Base-by-base conservation (phyloP, 805 yeast species). In the Candida qinlingensis region DNA sequence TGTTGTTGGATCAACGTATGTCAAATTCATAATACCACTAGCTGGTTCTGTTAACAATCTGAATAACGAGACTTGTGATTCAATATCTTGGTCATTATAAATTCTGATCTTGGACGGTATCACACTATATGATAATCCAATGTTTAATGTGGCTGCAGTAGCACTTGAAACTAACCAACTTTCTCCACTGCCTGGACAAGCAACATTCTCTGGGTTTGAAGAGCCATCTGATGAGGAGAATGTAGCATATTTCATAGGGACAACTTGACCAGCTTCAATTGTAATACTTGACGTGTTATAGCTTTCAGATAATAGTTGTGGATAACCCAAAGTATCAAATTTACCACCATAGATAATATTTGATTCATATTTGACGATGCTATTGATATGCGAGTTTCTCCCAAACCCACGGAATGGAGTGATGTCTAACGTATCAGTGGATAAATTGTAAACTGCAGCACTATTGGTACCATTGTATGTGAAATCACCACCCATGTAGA, bases 11-110 rank as follows among this genome's bases (percentile, higher is more conserved):
- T 92, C 92, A 26, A 86, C 70, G 59, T 90, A 94, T 0, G 95
- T 81, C 54, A 94, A 65, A 63, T 94, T 94, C 96, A 94, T 87
- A 52, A 92, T 92, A 54, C 97, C 88, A 55, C 83, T 77, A 10
- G 90, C 75, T 1, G 97, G 97, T 46, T 76, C 68, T 0, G 96
- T 82, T 37, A 85, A 69, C 6, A 94, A 70, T 58, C 97, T 76
- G 63, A 91, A 94, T 7, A 75, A 50, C 43, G 82, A 73, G 6
- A 81, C 75, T 45, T 75, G 72, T 30, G 70, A 66, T 36, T 69
- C 71, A 8, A 70, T 68, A 7, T 67, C 61, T 6, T 62, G 62
- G 0, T 92, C 80, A 53, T 87, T 81, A 63, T 79, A 86, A 4
- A 94, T 61, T 46, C 97, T 70, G 11, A 88, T 71, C 55, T 86